A percentile compares a stretch with the other conserved stretches of the same genome.
Evolutionary conservation across 225 moss, liverwort and hornwort species (phyloP).

Genomic region (Sphagnum tenellum): DNA sequence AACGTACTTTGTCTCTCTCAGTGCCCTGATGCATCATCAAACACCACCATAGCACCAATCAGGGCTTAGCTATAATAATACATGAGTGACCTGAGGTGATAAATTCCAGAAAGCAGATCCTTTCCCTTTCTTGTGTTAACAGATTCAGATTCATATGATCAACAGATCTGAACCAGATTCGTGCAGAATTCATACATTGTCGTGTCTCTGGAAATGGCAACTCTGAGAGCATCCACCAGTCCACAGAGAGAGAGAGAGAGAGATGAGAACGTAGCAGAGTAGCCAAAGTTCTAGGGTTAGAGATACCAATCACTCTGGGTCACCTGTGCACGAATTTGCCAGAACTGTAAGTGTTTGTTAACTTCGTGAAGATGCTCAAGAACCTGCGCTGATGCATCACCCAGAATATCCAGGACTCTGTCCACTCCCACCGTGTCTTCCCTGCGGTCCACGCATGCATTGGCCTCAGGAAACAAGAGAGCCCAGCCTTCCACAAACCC

Average conservation of each 20-base stretch:
- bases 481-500: too few species aligned
- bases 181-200: too few species aligned
- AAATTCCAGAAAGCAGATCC: too few species aligned
- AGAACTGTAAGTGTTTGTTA: constrained; percentile 77
- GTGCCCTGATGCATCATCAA: constrained; percentile 27
- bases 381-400: constrained; percentile 49
- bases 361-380: constrained; percentile 53
- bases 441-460: constrained; percentile 11
- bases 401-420: constrained; percentile 51
- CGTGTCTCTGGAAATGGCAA: too few species aligned
- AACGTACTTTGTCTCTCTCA: constrained; percentile 59
- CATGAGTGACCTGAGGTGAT: not conserved
- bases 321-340: constrained; percentile 74
- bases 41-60: not conserved
- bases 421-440: constrained; percentile 51
- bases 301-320: too few species aligned
- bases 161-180: not conserved
- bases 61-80: not conserved
- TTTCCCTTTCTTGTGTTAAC: not conserved
- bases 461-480: not conserved
- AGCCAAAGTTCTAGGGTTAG: too few species aligned
- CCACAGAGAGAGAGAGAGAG: too few species aligned
- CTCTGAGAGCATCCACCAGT: too few species aligned
- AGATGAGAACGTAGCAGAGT: too few species aligned
- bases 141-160: constrained; percentile 7